phyloP scores from a whole-genome alignment of 2,329 filamentous ascomycete species.

The Neopestalotiopsis clavispora region DNA sequence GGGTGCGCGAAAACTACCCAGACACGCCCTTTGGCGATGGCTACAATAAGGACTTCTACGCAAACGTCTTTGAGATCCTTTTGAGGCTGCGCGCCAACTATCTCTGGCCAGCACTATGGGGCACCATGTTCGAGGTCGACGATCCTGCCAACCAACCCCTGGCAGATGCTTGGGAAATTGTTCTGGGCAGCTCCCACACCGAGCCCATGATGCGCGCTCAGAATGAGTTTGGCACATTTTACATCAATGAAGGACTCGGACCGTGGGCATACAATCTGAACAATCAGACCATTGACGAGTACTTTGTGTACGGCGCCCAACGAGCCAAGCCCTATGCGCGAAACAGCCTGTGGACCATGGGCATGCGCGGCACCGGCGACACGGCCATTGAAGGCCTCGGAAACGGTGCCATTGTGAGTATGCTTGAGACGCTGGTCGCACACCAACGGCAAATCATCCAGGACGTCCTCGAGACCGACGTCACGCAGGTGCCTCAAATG shows the following conservation, averaged over 20 bases:
- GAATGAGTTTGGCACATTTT: conserved; percentile 59
- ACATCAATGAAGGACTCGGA: conserved; percentile 48
- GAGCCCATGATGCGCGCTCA: conserved; percentile 72
- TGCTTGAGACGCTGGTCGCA: conserved; percentile 64
- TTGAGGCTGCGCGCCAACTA: conserved; percentile 75
- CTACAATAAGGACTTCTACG: conserved; percentile 68
- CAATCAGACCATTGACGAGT: conserved; percentile 69
- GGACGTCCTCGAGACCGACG: conserved; percentile 57
- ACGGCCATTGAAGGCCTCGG: conserved; percentile 61
- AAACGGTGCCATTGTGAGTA: conserved; percentile 58
- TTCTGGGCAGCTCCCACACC: conserved; percentile 75
- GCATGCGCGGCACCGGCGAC: conserved; percentile 74
- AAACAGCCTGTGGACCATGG: conserved; percentile 68
- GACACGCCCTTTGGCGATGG: conserved; percentile 51
- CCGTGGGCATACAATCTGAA: conserved; percentile 74
- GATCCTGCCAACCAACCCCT: conserved; percentile 71
- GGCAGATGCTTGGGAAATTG: conserved; percentile 75
- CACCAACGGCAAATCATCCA: conserved; percentile 64
- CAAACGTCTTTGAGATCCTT: conserved; percentile 72
- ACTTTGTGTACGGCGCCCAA: conserved; percentile 70
- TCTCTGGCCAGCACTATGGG: conserved; percentile 76
- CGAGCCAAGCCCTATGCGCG: conserved; percentile 70
- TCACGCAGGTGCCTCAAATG: conserved; percentile 65
- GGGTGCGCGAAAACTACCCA: conserved; percentile 54
- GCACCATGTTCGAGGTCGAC: conserved; percentile 73